Evolutionary conservation across 306 rosid species (phyloP), one percentile per base, ranked within the genome.

Genomic region (Prinsepia uniflora): DNA sequence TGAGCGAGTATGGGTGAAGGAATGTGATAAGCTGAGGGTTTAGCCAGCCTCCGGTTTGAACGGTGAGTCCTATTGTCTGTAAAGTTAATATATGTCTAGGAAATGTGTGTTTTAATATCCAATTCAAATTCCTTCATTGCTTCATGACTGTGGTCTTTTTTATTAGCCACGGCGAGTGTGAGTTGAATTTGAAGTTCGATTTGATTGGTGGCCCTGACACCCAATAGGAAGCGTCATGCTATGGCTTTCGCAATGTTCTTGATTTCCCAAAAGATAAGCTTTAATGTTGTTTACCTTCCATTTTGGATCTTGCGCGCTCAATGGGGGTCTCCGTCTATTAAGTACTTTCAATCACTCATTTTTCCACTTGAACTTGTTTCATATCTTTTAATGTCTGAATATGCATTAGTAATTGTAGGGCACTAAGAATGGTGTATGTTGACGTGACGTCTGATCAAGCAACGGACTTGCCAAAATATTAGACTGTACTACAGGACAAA

Each of bases 201-300:
- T 87, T 94, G 82, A 84, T 94, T 0, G 39, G 97, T 91, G 4
- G 80, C 65, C 15, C 68, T 94, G 59, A 91, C 97, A 8, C 70
- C 85, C 24, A 84, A 81, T 11, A 97, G 99, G 62, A 86, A 82
- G 78, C 80, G 96, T 7, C 97, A 94, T 45, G 97, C 96, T 0
- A 86, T 97, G 85, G 99, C 99, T 7, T 59, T 94, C 82, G 95
- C 99, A 0, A 97, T 91, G 72, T 91, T 94, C 76, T 75, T 94
- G 81, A 91, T 89, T 68, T 89, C 96, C 11, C 97, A 89, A 68
- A 92, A 97, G 58, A 77, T 91, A 49, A 79, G 86, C 56, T 94
- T 94, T 77, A 87, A 78, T 65, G 86, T 91, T 39, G 89, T 91
- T 52, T 91, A 83, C 74, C 82, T 0, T 94, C 99, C 10, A 91